Evolutionary conservation across 371 early-diverging fungal genomes (phyloP).

Genomic region (Mucor saturninus): DNA sequence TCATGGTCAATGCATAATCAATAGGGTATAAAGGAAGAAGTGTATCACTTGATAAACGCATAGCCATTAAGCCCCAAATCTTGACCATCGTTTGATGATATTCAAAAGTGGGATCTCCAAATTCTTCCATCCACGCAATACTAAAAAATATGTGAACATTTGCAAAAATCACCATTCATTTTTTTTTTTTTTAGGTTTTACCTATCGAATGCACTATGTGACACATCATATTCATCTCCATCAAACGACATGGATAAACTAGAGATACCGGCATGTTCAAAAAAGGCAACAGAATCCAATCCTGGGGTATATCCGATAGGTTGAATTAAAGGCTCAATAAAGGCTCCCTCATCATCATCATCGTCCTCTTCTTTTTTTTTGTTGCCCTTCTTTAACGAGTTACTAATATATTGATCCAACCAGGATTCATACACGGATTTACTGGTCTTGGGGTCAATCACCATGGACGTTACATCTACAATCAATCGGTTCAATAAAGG

Average conservation of each 20-base stretch:
- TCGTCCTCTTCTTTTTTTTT: background rate
- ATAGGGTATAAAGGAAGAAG: constrained; percentile 43
- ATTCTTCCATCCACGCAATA: constrained; percentile 57
- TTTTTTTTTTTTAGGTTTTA: background rate
- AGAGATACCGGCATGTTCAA: constrained; percentile 65
- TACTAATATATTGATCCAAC: constrained; percentile 21
- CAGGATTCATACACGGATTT: constrained; percentile 59
- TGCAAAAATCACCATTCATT: no score
- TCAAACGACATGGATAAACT: constrained; percentile 54
- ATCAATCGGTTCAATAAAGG: constrained; percentile 58
- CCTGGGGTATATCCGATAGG: constrained; percentile 29
- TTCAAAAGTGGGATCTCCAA: constrained; percentile 61
- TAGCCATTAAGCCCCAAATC: constrained; percentile 39
- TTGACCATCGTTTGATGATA: constrained; percentile 61
- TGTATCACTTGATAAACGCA: constrained; percentile 39
- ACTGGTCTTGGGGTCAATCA: constrained; percentile 56
- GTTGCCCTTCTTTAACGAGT: background rate
- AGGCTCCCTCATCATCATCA: constrained; percentile 10
- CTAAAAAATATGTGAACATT: background rate
- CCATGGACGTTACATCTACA: constrained; percentile 52
- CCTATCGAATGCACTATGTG: constrained; percentile 66
- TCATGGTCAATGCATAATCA: constrained; percentile 39
- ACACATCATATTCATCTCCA: constrained; percentile 49
- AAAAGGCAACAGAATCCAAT: constrained; percentile 62
- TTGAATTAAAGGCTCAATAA: constrained; percentile 40